These are phyloP conservation scores for Saussurea involucrata DNA, from an alignment of 129 eudicot species.

Conservation along the genomic window DNA sequence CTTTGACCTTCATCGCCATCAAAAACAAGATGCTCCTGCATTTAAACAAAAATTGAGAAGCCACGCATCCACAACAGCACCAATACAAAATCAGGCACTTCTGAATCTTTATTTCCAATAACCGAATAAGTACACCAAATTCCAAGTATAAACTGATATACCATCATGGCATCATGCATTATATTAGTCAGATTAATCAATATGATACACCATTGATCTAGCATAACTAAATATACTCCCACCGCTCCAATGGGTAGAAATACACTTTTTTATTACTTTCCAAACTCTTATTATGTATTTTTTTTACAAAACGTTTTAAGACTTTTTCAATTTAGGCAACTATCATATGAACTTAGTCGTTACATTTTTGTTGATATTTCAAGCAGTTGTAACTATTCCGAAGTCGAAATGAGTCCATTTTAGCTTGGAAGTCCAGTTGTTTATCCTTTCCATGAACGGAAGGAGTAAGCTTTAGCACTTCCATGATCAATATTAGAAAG, in stretches of 20 bases:
- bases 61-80: neutral
- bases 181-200: neutral
- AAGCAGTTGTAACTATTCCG: neutral
- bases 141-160: slow-evolving; percentile 1
- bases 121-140: neutral
- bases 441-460: neutral
- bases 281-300: neutral
- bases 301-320: neutral
- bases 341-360: neutral
- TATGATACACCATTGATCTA: neutral
- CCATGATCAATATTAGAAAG: neutral
- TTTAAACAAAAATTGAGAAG: neutral
- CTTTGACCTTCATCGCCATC: slow-evolving; percentile 92
- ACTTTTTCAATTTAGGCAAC: neutral
- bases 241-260: neutral
- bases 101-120: neutral
- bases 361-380: neutral
- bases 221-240: slow-evolving; percentile 4
- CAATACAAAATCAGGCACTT: neutral
- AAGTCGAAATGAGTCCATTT: neutral
- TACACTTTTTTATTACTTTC: neutral
- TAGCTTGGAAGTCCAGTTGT: neutral
- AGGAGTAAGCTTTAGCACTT: neutral
- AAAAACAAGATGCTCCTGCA: slow-evolving; percentile 54
- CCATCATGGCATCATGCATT: neutral